phyloP scores from a whole-genome alignment of 148 eudicot genomes.

The Nepenthes mirabilis region DNA sequence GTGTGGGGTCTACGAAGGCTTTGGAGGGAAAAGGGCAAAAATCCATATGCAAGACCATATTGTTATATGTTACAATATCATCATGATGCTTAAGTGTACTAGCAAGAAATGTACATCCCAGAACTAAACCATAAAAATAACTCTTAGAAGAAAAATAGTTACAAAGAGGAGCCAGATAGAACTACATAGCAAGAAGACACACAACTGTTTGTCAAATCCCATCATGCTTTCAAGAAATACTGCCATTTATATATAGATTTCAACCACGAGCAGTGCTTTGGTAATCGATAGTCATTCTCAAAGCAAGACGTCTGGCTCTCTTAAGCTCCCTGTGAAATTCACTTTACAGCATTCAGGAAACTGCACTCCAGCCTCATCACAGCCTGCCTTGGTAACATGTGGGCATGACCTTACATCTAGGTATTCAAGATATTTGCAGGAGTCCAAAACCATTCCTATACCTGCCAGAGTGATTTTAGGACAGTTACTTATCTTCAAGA shows the following conservation, averaged over 20 bases:
- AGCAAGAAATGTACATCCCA: no score
- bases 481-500: slow-evolving; percentile 65
- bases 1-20: no score
- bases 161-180: no score
- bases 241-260: background rate
- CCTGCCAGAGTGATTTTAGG: slow-evolving; percentile 70
- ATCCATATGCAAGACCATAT: no score
- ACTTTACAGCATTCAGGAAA: slow-evolving; percentile 62
- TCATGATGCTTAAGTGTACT: no score
- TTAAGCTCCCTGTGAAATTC: slow-evolving; percentile 56
- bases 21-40: no score
- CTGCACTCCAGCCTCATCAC: slow-evolving; percentile 64
- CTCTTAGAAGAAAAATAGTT: no score
- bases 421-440: slow-evolving; percentile 60
- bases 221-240: background rate
- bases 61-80: no score
- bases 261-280: background rate
- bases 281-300: slow-evolving; percentile 8
- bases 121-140: no score
- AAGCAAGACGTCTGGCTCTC: slow-evolving; percentile 42
- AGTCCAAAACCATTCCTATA: slow-evolving; percentile 36
- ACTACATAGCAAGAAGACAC: no score
- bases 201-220: background rate
- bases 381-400: slow-evolving; percentile 44
- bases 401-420: slow-evolving; percentile 93